These are phyloP conservation scores for Suillus sp. DNA, from an alignment of 768 basidiomycete genomes.

Conservation along the genomic window DNA sequence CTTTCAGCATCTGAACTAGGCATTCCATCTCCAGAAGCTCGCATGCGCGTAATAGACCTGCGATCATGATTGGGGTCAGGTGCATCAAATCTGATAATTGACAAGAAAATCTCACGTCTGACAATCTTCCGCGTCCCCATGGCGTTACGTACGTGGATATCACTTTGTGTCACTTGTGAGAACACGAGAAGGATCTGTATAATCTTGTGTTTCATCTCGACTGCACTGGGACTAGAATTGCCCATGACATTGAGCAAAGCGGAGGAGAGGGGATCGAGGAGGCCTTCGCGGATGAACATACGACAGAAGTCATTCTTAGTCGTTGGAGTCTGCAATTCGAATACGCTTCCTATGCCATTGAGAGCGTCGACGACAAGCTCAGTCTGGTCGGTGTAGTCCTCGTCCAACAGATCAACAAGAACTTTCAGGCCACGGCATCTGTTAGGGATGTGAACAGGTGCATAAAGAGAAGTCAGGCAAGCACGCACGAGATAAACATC, in stretches of 20 bases:
- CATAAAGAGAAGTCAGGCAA: background rate
- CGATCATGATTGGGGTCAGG: background rate
- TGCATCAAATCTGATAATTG: slow-evolving; percentile 13
- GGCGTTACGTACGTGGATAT: slow-evolving; percentile 90
- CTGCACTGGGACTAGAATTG: slow-evolving; percentile 61
- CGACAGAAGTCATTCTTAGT: slow-evolving; percentile 98
- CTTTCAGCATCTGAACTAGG: slow-evolving; percentile 87
- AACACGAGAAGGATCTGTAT: slow-evolving; percentile 89
- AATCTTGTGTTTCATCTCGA: slow-evolving; percentile 85
- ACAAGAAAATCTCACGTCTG: slow-evolving; percentile 60
- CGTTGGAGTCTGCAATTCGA: slow-evolving; percentile 94
- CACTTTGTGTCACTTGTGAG: slow-evolving; percentile 94
- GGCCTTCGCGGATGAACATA: slow-evolving; percentile 95
- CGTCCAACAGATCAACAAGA: slow-evolving; percentile 93
- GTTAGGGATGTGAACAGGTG: slow-evolving; percentile 4
- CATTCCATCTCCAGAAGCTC: slow-evolving; percentile 86
- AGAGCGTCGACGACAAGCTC: slow-evolving; percentile 92
- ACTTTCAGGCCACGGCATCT: slow-evolving; percentile 95
- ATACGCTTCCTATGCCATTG: slow-evolving; percentile 93
- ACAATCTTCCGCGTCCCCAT: slow-evolving; percentile 89
- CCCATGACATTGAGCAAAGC: slow-evolving; percentile 89
- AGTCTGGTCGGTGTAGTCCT: slow-evolving; percentile 90
- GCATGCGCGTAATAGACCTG: slow-evolving; percentile 87
- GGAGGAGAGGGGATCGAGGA: slow-evolving; percentile 88
- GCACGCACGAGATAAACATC: slow-evolving; percentile 97